Base-by-base conservation (phyloP, 495 filamentous ascomycete species). In the Aspergillus homomorphus region DNA sequence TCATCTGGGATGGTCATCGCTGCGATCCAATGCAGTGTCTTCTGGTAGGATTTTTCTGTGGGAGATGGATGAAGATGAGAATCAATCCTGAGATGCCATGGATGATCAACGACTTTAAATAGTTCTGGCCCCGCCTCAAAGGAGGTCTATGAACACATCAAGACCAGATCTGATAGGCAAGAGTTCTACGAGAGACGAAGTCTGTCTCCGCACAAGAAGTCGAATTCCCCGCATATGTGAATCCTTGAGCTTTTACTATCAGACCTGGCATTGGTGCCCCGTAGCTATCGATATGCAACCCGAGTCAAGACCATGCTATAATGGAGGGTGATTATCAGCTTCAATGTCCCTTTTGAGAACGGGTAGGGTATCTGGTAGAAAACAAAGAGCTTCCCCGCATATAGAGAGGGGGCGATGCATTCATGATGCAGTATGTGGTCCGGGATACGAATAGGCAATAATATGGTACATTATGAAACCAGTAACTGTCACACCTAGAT, bases 1-100 rank as follows among this genome's bases (percentile, higher is more conserved):
- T 92, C 88, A 28, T 89, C 85, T 19, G 75, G 65, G 58, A 76
- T 66, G 51, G 75, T 66, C 76, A 79, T 73, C 16, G 41, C 54
- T 26, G 22, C n/a, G 48, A 18, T 50, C 15, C 48, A 18, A 15
- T 50, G 16, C 22, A 30, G 20, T 38, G 12, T 12, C 10, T 38
- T 22, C 14, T 3, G 45, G 20, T 10, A 48, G 18, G n/a, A 26
- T 26, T 18, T 0, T 18, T 30, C 0, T 15, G 14, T 15, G 15
- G 14, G 33, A 2, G 15, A 10, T 5, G 33, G 15, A 38, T 12
- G 10, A 12, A 38, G 2, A 38, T 38, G 33, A 38, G 10, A 14
- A 9, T 38, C 33, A 9, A 14, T 38, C 12, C 33, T 38, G 2
- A 12, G 15, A 5, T 5, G 12, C 33, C 33, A 38, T 9, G 26